phyloP scores from a whole-genome alignment of 1,139 yeast species.

The Zhuliangozyma blackwelliae region DNA sequence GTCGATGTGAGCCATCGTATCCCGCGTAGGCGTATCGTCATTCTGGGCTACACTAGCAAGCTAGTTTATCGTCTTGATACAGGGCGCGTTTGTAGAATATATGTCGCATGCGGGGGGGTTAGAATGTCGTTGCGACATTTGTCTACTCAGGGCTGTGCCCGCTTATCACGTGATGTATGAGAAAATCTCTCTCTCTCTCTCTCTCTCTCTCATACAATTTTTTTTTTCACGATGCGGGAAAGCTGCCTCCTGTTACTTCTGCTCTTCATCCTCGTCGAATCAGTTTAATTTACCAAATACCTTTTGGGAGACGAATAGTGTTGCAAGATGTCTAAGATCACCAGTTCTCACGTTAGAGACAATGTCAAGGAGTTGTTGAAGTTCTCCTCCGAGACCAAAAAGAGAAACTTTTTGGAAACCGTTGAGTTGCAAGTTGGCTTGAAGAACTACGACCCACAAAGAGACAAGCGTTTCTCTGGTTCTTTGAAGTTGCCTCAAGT shows the following conservation, averaged over 20 bases:
- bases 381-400: slow-evolving; percentile 92
- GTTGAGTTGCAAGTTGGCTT: slow-evolving; percentile 99
- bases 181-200: too few species aligned
- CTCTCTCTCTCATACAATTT: too few species aligned
- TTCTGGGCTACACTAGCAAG: too few species aligned
- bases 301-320: slow-evolving; percentile 66
- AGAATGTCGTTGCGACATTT: too few species aligned
- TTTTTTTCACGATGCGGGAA: slow-evolving; percentile 2
- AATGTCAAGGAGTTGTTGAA: slow-evolving; percentile 90
- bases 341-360: slow-evolving; percentile 92
- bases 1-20: too few species aligned
- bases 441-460: slow-evolving; percentile 99
- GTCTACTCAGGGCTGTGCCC: too few species aligned
- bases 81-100: too few species aligned
- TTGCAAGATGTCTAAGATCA: slow-evolving; percentile 82
- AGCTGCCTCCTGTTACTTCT: not conserved
- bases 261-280: slow-evolving; percentile 48
- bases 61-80: too few species aligned
- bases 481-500: slow-evolving; percentile 96
- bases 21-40: too few species aligned
- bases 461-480: slow-evolving; percentile 99
- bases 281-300: slow-evolving; percentile 42
- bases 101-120: too few species aligned
- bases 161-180: too few species aligned
- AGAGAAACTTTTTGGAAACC: slow-evolving; percentile 99